Conservation (phyloP, 371 early-diverging fungal genomes). For the Zychaea mexicana region DNA sequence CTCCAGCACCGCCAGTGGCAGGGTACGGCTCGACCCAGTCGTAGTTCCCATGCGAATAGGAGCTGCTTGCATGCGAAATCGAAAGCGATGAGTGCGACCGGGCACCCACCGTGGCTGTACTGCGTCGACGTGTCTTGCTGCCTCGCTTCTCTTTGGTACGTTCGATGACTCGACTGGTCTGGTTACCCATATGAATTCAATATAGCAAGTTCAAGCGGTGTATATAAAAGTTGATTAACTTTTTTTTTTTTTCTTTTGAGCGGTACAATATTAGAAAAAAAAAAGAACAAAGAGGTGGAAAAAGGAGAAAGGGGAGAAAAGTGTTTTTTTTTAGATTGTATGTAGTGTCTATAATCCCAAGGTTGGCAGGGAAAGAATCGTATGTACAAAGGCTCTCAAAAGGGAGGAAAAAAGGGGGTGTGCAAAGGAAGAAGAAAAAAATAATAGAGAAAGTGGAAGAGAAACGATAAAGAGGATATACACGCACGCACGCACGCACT, state of each 20-base stretch:
- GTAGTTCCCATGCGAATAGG: constrained; percentile 33
- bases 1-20: not conserved
- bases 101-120: constrained; percentile 36
- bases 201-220: not conserved
- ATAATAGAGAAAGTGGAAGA: not conserved
- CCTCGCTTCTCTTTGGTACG: constrained; percentile 32
- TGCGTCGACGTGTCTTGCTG: constrained; percentile 31
- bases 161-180: constrained; percentile 46
- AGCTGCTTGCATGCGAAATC: constrained; percentile 12
- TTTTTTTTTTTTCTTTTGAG: not conserved
- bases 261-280: not conserved
- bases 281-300: not conserved
- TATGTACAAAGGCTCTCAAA: not conserved
- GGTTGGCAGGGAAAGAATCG: not conserved
- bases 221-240: not conserved
- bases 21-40: constrained; percentile 35
- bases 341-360: too few relatives aligned
- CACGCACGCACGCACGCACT: not conserved
- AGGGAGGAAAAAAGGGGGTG: not conserved
- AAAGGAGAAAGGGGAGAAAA: constrained; percentile 4
- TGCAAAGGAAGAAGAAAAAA: not conserved
- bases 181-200: constrained; percentile 36
- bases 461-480: not conserved
- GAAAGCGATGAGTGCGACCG: constrained; percentile 20
- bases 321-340: too few relatives aligned